Percentiles rank a stretch among this genome's conserved stretches.
phyloP scores from a whole-genome alignment of 202 grass and related monocot species.

The Hordeum pubiflorum region DNA sequence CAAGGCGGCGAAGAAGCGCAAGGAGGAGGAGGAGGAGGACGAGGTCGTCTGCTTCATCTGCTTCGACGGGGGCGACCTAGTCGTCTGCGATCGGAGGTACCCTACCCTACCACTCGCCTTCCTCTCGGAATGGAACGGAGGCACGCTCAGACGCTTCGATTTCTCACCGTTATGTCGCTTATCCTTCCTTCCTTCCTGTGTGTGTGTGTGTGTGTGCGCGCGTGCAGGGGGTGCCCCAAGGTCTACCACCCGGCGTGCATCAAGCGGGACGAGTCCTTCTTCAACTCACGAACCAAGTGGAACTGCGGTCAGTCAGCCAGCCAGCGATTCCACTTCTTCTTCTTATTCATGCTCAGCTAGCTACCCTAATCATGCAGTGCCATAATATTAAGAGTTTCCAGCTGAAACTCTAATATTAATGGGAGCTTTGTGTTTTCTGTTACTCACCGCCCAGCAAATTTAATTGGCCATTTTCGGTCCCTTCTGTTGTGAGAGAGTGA shows the following conservation, averaged over 20 bases:
- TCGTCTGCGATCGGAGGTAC: constrained; percentile 72
- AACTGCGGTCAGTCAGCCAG: constrained; percentile 64
- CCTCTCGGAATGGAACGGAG: too few species aligned
- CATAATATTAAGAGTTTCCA: not conserved
- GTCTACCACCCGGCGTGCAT: constrained; percentile 94
- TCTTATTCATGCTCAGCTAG: not conserved
- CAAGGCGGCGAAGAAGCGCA: not conserved
- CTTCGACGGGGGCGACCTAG: constrained; percentile 90
- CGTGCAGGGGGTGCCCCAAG: constrained; percentile 75
- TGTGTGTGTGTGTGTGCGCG: not conserved
- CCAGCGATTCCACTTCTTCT: not conserved
- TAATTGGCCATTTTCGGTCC: too few species aligned
- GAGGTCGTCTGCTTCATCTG: constrained; percentile 99
- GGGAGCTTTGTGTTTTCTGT: not conserved
- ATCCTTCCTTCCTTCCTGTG: too few species aligned
- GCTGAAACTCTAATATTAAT: too few species aligned
- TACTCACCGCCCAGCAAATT: not conserved
- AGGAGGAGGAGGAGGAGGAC: constrained; percentile 48
- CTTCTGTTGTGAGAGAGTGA: too few species aligned
- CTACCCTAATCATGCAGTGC: not conserved
- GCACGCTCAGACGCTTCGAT: too few species aligned
- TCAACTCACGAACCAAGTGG: constrained; percentile 70
- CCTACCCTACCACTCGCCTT: not conserved
- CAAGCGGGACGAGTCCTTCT: constrained; percentile 85
- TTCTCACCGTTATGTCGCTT: too few species aligned